These are phyloP conservation scores for Chara braunii DNA, from an alignment of 139 green algal genomes.

Conservation along the genomic window DNA sequence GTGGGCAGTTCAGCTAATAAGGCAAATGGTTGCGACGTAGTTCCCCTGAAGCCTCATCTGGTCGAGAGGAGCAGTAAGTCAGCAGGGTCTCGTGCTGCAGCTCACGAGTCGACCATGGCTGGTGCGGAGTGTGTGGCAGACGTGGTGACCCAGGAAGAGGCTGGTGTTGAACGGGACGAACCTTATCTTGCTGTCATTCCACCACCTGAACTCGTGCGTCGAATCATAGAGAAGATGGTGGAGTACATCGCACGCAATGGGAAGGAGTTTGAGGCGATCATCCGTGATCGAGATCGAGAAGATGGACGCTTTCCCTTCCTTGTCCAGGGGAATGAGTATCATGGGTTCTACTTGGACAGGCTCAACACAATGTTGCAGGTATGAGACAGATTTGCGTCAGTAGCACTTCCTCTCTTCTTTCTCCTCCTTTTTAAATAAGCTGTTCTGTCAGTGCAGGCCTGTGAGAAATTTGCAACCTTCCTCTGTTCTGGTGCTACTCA, in stretches of 20 bases:
- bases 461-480: background rate
- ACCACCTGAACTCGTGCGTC: background rate
- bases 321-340: slow-evolving; percentile 3
- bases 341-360: background rate
- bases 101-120: no score
- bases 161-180: background rate
- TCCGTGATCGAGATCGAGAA: slow-evolving; percentile 5
- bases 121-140: no score
- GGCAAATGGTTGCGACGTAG: no score
- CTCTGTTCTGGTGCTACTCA: background rate
- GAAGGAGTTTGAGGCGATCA: slow-evolving; percentile 29
- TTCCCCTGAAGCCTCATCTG: no score
- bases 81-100: no score
- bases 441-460: no score
- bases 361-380: background rate
- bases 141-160: background rate
- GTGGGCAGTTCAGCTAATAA: no score
- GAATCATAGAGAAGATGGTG: slow-evolving; percentile 28
- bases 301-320: slow-evolving; percentile 26
- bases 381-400: no score
- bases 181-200: background rate
- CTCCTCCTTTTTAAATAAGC: no score
- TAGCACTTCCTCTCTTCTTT: no score
- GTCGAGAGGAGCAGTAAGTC: no score
- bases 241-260: slow-evolving; percentile 29